Conservation (phyloP, 2,329 filamentous ascomycete genomes). For the Talaromyces sp. region DNA sequence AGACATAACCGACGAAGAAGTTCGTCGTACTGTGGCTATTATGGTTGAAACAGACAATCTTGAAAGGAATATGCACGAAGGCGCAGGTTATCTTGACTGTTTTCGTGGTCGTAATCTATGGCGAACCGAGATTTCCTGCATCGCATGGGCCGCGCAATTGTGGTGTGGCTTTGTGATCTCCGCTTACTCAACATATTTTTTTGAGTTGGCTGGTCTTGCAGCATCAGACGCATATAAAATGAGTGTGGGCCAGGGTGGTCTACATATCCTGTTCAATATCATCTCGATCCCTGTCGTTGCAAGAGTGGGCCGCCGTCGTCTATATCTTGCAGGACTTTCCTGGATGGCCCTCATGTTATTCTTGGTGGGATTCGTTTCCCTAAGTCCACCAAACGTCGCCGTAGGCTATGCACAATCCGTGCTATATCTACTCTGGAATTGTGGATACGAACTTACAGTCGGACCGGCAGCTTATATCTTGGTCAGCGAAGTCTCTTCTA, state of each 20-base stretch:
- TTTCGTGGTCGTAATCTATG: conserved; percentile 38
- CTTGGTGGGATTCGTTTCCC: conserved; percentile 38
- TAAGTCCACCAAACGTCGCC: conserved; percentile 39
- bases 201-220: conserved; percentile 38
- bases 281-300: conserved; percentile 33
- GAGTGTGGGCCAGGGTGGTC: conserved; percentile 36
- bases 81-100: conserved; percentile 29
- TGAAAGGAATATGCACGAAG: conserved; percentile 14
- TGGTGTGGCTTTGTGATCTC: conserved; percentile 44
- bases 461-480: conserved; percentile 46
- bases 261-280: conserved; percentile 35
- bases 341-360: conserved; percentile 33
- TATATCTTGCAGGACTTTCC: conserved; percentile 33
- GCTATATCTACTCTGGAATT: conserved; percentile 38
- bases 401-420: conserved; percentile 35
- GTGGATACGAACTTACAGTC: conserved; percentile 40
- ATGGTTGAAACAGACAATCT: conserved; percentile 17
- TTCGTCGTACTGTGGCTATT: conserved; percentile 1
- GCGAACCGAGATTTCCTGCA: conserved; percentile 41
- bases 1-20: conserved; percentile 11
- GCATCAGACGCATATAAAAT: conserved; percentile 34
- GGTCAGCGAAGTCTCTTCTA: conserved; percentile 45
- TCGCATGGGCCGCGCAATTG: conserved; percentile 44
- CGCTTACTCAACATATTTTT: conserved; percentile 54
- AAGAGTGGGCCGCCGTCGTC: conserved; percentile 30